Evolutionary conservation across 2,329 filamentous ascomycete species (phyloP), one percentile per base, ranked within the genome.

Genomic region (Ceratocystis alfenasii): DNA sequence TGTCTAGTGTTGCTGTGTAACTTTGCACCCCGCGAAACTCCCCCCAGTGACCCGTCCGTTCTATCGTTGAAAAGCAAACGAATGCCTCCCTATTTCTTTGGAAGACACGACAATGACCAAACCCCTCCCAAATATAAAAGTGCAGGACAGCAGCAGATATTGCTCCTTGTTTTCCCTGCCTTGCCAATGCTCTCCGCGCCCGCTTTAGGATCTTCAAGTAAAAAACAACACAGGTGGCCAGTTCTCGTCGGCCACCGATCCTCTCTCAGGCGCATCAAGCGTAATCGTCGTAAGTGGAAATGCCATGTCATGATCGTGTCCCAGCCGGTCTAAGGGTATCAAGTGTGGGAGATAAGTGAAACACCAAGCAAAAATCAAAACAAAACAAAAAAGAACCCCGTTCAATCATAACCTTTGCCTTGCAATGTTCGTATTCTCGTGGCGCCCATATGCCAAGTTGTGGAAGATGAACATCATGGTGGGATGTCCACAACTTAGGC

Each of bases 1-100:
- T 83, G 80, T 85, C 82, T 85, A 84, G 81, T 77, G 72, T 71
- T 67, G 63, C 55, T 59, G 55, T 59, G 66, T 67, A 64, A 72
- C 74, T 62, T 65, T 65, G 64, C 63, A 63, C 61, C 62, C 65
- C 62, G 65, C 46, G 71, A 70, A 72, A 70, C 72, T 71, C 55
- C 55, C 55, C 71, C 72, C 72, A 71, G 72, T 67, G 73, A 73
- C 74, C 75, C 74, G 74, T 75, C 72, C 73, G 70, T 72, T 73
- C 72, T 75, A 74, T 74, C 69, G 63, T 70, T 67, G 72, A 74
- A 74, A 73, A 74, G 73, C 70, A 70, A 70, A 67, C 74, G 72
- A 73, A 72, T 72, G 72, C 73, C 73, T 72, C 72, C 69, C 70
- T 70, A 25, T 61, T 59, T 72, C 71, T 72, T 67, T 69, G 69